Conservation (phyloP, 306 rosid genomes). For the Dryas drummondii region DNA sequence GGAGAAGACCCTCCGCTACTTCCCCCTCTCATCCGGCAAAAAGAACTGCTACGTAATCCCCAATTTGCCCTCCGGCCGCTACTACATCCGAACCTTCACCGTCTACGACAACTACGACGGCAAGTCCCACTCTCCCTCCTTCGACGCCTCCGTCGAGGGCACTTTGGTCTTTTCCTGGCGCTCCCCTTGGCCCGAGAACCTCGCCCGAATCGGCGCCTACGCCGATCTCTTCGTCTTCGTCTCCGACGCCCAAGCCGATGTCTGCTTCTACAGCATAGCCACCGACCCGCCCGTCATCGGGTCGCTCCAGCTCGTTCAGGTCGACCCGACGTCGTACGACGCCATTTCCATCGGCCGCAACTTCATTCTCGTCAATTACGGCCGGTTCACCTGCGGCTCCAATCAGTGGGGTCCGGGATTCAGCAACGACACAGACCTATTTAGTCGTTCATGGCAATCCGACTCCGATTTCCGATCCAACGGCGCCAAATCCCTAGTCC, state of each 20-base stretch:
- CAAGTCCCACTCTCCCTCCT: constrained; percentile 78
- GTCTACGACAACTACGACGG: constrained; percentile 98
- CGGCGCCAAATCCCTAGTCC: constrained; percentile 6
- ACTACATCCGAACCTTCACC: constrained; percentile 71
- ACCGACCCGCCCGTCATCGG: constrained; percentile 89
- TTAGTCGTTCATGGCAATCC: constrained; percentile 88
- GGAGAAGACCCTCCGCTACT: constrained; percentile 90
- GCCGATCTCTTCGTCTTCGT: constrained; percentile 68
- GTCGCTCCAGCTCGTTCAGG: constrained; percentile 61
- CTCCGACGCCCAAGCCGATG: constrained; percentile 50
- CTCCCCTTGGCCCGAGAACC: constrained; percentile 68
- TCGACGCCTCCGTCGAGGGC: constrained; percentile 72
- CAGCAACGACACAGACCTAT: constrained; percentile 63
- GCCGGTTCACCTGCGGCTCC: constrained; percentile 72
- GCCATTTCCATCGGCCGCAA: constrained; percentile 30
- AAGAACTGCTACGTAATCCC: constrained; percentile 85
- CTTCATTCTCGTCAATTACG: constrained; percentile 70
- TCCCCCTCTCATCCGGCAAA: constrained; percentile 75
- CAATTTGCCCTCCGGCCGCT: constrained; percentile 50
- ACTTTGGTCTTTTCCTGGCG: constrained; percentile 90
- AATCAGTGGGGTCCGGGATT: constrained; percentile 87
- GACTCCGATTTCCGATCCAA: constrained; percentile 34
- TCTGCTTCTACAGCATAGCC: constrained; percentile 88
- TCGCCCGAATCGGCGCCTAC: constrained; percentile 74
- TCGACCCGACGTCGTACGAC: constrained; percentile 65